phyloP scores from a whole-genome alignment of 352 stramenopile genomes.

The Globisporangium ultimum region DNA sequence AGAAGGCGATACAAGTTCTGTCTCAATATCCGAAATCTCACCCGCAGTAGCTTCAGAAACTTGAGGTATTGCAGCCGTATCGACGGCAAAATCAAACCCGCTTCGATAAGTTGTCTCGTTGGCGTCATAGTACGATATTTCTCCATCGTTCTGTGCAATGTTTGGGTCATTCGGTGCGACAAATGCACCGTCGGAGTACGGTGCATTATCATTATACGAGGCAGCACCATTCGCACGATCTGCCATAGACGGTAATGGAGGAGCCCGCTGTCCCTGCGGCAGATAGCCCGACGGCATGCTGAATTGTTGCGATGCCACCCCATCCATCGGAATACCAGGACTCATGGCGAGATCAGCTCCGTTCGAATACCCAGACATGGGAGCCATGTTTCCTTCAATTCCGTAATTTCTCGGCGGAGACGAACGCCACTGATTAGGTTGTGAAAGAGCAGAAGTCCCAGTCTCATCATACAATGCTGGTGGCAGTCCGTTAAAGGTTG shows the following conservation, averaged over 20 bases:
- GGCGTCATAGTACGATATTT: constrained; percentile 65
- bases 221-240: constrained; percentile 5
- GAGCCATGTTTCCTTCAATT: constrained; percentile 7
- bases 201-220: constrained; percentile 3
- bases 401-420: constrained; percentile 13
- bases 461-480: constrained; percentile 23
- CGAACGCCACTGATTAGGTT: constrained; percentile 16
- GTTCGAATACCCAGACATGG: constrained; percentile 8
- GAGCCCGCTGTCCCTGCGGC: constrained; percentile 8
- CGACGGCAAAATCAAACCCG: constrained; percentile 46
- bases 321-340: constrained; percentile 7
- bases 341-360: constrained; percentile 1
- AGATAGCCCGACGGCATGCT: constrained; percentile 3
- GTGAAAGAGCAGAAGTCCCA: constrained; percentile 9
- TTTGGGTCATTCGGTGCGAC: constrained; percentile 59
- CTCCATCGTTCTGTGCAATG: constrained; percentile 29
- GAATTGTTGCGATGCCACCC: constrained; percentile 10
- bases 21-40: constrained; percentile 52
- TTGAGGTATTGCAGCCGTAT: constrained; percentile 6
- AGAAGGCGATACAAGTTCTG: constrained; percentile 47
- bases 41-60: neutral
- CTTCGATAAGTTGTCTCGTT: constrained; percentile 65
- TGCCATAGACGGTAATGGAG: constrained; percentile 14
- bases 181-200: constrained; percentile 26
- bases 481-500: constrained; percentile 22